phyloP scores from a whole-genome alignment of 805 yeast species.

The Ogataea nitratoaversa region DNA sequence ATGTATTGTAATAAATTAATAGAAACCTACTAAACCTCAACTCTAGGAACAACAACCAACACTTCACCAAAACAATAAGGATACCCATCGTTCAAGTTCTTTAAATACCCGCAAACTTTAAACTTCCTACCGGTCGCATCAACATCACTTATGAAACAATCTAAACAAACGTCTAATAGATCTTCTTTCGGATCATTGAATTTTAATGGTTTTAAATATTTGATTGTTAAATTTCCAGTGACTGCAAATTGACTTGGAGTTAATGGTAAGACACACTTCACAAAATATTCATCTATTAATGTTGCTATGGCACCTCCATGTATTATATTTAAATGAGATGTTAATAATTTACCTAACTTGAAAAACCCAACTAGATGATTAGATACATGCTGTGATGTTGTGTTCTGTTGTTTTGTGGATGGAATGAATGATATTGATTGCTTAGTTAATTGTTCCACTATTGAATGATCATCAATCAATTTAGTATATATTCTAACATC shows the following conservation, averaged over 20 bases:
- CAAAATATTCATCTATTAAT: conserved; percentile 48
- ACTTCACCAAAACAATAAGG: conserved; percentile 22
- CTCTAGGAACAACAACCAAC: conserved; percentile 24
- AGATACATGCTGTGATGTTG: too few relatives aligned
- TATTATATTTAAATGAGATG: conserved; percentile 46
- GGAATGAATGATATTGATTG: neutral
- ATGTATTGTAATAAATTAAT: neutral
- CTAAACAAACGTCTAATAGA: conserved; percentile 16
- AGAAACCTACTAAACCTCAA: neutral
- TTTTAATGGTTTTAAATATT: conserved; percentile 32
- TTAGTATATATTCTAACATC: conserved; percentile 18
- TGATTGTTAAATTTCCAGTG: conserved; percentile 43
- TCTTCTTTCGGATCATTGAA: conserved; percentile 7
- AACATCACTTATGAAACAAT: conserved; percentile 19
- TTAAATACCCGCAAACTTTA: conserved; percentile 19
- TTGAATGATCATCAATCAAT: conserved; percentile 5
- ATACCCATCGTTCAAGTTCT: conserved; percentile 11
- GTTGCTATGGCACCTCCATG: conserved; percentile 55
- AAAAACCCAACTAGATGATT: conserved; percentile 43
- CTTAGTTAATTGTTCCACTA: conserved; percentile 5
- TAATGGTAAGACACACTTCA: conserved; percentile 45
- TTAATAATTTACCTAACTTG: conserved; percentile 40
- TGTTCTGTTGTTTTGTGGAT: too few relatives aligned
- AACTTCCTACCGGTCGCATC: conserved; percentile 14
- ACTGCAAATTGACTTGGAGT: conserved; percentile 44